Percentiles rank a stretch among this genome's conserved stretches.
Conservation (phyloP, 495 filamentous ascomycete genomes). For the Aspergillus nidulans region DNA sequence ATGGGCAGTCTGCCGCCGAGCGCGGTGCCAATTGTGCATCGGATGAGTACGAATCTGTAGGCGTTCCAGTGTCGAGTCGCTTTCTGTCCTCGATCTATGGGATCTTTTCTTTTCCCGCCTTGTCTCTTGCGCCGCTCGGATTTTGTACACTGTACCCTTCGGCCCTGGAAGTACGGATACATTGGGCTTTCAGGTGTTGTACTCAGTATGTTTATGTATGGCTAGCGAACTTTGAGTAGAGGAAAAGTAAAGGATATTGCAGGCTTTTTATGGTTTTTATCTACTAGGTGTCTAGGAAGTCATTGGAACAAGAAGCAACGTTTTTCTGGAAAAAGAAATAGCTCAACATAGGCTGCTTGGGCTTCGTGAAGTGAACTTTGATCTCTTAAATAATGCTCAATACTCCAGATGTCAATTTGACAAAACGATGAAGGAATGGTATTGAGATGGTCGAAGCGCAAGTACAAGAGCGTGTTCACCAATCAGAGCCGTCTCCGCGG, state of each 20-base stretch:
- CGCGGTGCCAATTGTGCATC: conserved; percentile 59
- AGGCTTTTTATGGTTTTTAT: no score
- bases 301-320: no score
- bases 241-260: not conserved
- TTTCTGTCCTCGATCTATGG: not conserved
- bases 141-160: not conserved
- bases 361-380: no score
- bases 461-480: not conserved
- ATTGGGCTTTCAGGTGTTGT: not conserved
- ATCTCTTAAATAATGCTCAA: no score
- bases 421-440: no score
- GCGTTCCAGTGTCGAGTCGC: not conserved
- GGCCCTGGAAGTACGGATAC: not conserved
- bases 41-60: conserved; percentile 46
- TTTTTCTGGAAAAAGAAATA: no score
- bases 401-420: no score
- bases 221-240: conserved; percentile 9
- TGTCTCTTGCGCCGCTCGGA: not conserved
- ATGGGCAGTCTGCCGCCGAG: conserved; percentile 83
- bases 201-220: conserved; percentile 12
- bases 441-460: no score
- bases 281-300: no score
- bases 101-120: not conserved
- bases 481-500: not conserved
- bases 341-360: no score